phyloP scores from a whole-genome alignment of 2,329 filamentous ascomycete species.

The Apiospora saccharicola region DNA sequence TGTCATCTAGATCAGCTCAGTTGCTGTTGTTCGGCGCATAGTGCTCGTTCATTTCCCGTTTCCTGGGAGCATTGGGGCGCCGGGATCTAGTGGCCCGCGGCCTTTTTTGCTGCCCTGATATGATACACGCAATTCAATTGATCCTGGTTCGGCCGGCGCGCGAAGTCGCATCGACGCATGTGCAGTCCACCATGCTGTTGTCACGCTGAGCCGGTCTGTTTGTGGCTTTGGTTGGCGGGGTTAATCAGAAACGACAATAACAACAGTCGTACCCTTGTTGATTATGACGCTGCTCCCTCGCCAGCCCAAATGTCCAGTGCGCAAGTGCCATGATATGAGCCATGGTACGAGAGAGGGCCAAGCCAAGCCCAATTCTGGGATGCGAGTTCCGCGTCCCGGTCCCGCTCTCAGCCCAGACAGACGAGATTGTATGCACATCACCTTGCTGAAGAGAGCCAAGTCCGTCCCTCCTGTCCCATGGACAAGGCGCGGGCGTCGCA shows the following conservation, averaged over 20 bases:
- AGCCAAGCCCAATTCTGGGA: constrained; percentile 1
- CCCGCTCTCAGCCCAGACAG: neutral
- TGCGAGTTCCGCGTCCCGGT: neutral
- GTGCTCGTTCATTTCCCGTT: neutral
- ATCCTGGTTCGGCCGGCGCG: neutral
- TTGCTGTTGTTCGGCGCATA: neutral
- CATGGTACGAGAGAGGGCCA: constrained; percentile 14
- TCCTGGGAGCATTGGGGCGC: neutral
- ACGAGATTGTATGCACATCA: constrained; percentile 10
- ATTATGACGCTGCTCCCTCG: neutral
- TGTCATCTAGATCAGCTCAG: neutral
- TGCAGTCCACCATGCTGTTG: neutral
- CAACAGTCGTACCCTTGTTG: constrained; percentile 2
- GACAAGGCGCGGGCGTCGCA: neutral
- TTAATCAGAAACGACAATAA: neutral
- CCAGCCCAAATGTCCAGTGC: constrained; percentile 1
- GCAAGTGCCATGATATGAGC: constrained; percentile 19
- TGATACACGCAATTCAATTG: neutral
- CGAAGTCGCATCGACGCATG: neutral
- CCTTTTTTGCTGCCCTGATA: neutral
- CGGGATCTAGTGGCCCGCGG: constrained; percentile 11
- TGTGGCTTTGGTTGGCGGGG: constrained; percentile 20
- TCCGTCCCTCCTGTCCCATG: constrained; percentile 10
- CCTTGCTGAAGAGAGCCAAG: neutral
- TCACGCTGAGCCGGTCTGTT: neutral